These are phyloP conservation scores for Paraurostyla sp. DNA, from an alignment of 73 alveolate genomes.

Conservation along the genomic window DNA sequence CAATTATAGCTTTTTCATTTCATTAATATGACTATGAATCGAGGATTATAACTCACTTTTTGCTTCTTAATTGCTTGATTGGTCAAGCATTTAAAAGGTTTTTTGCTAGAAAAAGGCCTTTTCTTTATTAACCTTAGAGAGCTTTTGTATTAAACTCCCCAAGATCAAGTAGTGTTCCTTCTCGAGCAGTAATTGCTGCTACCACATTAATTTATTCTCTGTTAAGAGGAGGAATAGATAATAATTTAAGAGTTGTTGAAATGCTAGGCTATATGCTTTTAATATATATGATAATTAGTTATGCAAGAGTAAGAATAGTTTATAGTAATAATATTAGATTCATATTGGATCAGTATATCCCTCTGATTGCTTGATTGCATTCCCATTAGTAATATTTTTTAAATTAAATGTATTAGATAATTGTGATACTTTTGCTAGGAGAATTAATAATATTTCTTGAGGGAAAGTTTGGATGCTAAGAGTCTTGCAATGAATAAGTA, in stretches of 20 bases:
- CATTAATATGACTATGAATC: neutral
- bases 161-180: slow-evolving; percentile 41
- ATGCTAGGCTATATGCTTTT: neutral
- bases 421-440: neutral
- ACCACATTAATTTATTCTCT: slow-evolving; percentile 7
- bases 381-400: neutral
- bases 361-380: slow-evolving; percentile 4
- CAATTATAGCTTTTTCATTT: neutral
- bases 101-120: slow-evolving; percentile 13
- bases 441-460: neutral
- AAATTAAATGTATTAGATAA: neutral
- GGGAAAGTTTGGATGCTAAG: neutral
- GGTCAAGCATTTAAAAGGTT: slow-evolving; percentile 24
- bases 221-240: neutral
- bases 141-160: neutral
- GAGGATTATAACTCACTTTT: slow-evolving; percentile 21
- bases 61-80: slow-evolving; percentile 5
- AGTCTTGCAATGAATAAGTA: neutral
- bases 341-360: slow-evolving; percentile 40
- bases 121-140: slow-evolving; percentile 6
- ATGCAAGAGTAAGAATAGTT: neutral
- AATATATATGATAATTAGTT: neutral
- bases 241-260: neutral
- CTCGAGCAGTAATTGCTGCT: slow-evolving; percentile 16
- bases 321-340: neutral